These are phyloP conservation scores for Podaxis carcinomalis DNA, from an alignment of 768 basidiomycete species.

Conservation along the genomic window DNA sequence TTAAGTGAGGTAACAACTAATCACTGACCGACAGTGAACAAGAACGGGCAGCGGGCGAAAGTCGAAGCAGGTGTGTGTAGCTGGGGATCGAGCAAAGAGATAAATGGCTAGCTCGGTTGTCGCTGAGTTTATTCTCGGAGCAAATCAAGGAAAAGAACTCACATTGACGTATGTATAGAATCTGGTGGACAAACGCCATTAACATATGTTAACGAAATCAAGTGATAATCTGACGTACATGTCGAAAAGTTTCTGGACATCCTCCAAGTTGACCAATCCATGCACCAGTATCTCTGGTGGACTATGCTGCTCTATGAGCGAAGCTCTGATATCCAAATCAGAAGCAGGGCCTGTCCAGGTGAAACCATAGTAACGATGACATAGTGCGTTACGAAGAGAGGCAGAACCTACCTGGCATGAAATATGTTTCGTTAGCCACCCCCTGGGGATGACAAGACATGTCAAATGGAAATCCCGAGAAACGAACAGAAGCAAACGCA, in stretches of 20 bases:
- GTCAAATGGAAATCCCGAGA: constrained; percentile 10
- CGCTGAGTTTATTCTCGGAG: background rate
- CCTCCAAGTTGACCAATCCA: constrained; percentile 70
- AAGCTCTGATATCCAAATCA: constrained; percentile 64
- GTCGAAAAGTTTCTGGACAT: constrained; percentile 80
- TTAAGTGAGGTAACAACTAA: background rate
- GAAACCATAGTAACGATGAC: background rate
- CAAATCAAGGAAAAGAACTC: constrained; percentile 18
- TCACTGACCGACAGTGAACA: constrained; percentile 79
- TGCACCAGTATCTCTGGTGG: constrained; percentile 82
- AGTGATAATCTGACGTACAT: constrained; percentile 47
- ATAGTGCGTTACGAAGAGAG: constrained; percentile 2
- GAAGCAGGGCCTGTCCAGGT: constrained; percentile 56
- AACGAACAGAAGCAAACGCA: constrained; percentile 21
- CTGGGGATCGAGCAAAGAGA: constrained; percentile 76
- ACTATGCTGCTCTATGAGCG: constrained; percentile 71
- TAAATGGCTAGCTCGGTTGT: constrained; percentile 43
- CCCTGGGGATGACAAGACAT: constrained; percentile 39
- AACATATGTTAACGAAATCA: background rate
- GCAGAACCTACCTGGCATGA: constrained; percentile 58
- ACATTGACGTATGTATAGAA: constrained; percentile 73
- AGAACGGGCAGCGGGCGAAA: constrained; percentile 82
- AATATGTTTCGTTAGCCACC: constrained; percentile 76
- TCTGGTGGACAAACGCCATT: constrained; percentile 29
- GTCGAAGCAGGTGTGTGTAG: constrained; percentile 78